A percentile compares a stretch with the other conserved stretches of the same genome.
phyloP scores from a whole-genome alignment of 805 yeast species.

The Priceomyces haplophilus region DNA sequence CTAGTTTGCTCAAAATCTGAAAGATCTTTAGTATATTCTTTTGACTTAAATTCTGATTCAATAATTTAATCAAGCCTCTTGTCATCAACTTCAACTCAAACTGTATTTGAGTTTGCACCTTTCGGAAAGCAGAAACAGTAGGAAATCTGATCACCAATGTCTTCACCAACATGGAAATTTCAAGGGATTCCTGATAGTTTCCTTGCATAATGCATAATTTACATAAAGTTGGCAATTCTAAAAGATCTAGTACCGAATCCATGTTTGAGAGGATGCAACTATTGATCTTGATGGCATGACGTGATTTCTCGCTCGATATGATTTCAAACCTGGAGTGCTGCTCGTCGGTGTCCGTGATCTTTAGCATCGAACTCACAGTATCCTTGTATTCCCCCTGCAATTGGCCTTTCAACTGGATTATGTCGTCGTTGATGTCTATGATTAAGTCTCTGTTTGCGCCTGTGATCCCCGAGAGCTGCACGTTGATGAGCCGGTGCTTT shows the following conservation, averaged over 20 bases:
- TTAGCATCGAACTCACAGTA: constrained; percentile 13
- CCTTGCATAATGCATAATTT: constrained; percentile 83
- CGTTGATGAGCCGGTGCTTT: constrained; percentile 46
- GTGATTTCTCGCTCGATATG: constrained; percentile 21
- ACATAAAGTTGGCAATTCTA: constrained; percentile 81
- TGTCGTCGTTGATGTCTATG: constrained; percentile 36
- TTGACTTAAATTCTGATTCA: constrained; percentile 75
- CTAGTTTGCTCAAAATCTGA: constrained; percentile 69
- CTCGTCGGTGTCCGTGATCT: constrained; percentile 10
- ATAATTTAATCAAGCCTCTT: constrained; percentile 60
- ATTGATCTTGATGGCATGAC: constrained; percentile 19
- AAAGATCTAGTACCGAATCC: constrained; percentile 69
- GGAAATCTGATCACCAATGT: constrained; percentile 71
- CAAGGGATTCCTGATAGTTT: constrained; percentile 85
- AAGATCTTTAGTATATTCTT: constrained; percentile 76
- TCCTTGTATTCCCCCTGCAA: constrained; percentile 14
- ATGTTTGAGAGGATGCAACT: constrained; percentile 53
- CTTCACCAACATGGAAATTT: constrained; percentile 70
- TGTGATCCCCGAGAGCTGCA: constrained; percentile 40
- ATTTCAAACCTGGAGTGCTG: constrained; percentile 7
- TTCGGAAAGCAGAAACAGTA: constrained; percentile 47
- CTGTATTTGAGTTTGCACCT: constrained; percentile 51
- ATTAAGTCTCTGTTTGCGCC: constrained; percentile 45
- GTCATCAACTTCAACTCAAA: constrained; percentile 63
- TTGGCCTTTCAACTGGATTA: constrained; percentile 30